These are phyloP conservation scores for Globisporangium spiculum DNA, from an alignment of 352 stramenopile species.

Conservation along the genomic window DNA sequence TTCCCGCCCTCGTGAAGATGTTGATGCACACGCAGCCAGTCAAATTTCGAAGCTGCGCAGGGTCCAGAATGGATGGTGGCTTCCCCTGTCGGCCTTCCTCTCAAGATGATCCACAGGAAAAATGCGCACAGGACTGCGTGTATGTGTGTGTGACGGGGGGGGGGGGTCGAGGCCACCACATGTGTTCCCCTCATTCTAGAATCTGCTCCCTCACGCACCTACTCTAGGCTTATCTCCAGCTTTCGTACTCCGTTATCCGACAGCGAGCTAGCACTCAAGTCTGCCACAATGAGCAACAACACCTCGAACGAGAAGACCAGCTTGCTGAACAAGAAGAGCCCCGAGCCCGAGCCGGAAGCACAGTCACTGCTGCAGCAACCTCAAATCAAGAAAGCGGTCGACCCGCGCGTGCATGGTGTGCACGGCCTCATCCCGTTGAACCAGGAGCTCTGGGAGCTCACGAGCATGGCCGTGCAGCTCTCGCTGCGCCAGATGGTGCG, in stretches of 20 bases:
- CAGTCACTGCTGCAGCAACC: neutral
- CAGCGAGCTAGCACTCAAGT: neutral
- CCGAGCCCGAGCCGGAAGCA: conserved; percentile 4
- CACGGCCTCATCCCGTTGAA: conserved; percentile 12
- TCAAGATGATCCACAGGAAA: neutral
- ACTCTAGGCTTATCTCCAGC: neutral
- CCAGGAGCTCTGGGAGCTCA: conserved; percentile 54
- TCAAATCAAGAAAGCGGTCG: neutral
- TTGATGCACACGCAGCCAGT: neutral
- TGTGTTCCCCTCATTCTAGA: neutral
- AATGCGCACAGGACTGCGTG: too few species aligned
- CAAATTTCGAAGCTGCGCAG: neutral
- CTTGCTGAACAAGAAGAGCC: conserved; percentile 1
- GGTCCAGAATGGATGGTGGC: neutral
- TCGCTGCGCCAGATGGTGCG: conserved; percentile 67
- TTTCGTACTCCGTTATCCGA: neutral
- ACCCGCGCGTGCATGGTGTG: conserved; percentile 1
- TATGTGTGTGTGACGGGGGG: too few species aligned
- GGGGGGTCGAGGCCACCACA: neutral
- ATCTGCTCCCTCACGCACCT: neutral
- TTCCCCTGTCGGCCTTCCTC: neutral
- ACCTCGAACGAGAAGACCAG: conserved; percentile 4
- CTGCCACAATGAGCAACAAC: neutral
- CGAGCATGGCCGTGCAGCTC: conserved; percentile 74
- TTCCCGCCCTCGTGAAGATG: neutral